Evolutionary conservation across 257 asterid species (phyloP).

Genomic region (Solanum clarkiae): DNA sequence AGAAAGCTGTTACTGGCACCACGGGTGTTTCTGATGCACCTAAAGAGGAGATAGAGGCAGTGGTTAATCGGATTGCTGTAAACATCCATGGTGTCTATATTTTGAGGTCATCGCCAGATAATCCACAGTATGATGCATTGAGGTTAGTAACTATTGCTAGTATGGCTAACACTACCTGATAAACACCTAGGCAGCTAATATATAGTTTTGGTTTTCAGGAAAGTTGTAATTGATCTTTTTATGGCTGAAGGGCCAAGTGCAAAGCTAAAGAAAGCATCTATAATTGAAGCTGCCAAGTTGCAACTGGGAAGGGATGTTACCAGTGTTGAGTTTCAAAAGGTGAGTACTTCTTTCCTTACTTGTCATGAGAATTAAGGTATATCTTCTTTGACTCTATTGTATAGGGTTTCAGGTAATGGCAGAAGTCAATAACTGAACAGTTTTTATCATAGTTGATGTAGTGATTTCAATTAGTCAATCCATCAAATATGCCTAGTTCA

Average conservation of each 20-base stretch:
- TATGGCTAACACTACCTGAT: neutral
- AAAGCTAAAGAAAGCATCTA: slow-evolving; percentile 59
- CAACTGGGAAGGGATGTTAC: slow-evolving; percentile 35
- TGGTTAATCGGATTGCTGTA: slow-evolving; percentile 46
- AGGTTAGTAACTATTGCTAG: slow-evolving; percentile 30
- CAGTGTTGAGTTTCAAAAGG: slow-evolving; percentile 50
- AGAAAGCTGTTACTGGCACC: slow-evolving; percentile 49
- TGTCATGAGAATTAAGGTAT: neutral
- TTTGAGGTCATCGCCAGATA: slow-evolving; percentile 60
- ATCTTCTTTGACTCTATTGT: neutral
- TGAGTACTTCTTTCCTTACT: slow-evolving; percentile 4
- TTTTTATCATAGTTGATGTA: neutral
- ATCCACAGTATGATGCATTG: slow-evolving; percentile 48
- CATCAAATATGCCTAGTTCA: neutral
- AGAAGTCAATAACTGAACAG: neutral
- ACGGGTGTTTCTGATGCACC: slow-evolving; percentile 22
- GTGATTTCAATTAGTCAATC: neutral
- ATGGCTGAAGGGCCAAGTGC: slow-evolving; percentile 61
- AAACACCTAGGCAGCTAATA: neutral
- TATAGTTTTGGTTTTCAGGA: slow-evolving; percentile 23
- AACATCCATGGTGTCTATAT: slow-evolving; percentile 72
- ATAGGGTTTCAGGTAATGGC: neutral
- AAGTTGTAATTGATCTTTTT: slow-evolving; percentile 59
- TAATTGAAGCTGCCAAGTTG: slow-evolving; percentile 57
- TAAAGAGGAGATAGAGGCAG: slow-evolving; percentile 48